These are phyloP conservation scores for Lasiosphaeria hispida DNA, from an alignment of 495 filamentous ascomycete genomes.

Conservation along the genomic window DNA sequence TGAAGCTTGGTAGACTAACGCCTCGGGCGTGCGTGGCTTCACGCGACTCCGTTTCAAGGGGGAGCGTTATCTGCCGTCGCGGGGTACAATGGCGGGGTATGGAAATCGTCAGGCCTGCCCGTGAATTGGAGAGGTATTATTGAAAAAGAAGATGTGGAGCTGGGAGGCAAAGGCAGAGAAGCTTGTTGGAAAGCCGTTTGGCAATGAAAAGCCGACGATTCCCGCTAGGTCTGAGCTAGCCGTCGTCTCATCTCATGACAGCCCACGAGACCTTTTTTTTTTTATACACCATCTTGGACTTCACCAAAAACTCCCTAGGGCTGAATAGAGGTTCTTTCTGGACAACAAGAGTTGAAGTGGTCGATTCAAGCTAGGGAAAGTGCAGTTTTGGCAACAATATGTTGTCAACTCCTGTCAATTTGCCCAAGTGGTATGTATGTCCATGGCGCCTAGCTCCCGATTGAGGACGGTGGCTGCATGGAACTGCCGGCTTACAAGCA, in stretches of 20 bases:
- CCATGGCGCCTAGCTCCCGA: neutral
- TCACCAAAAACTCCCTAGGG: too few relatives aligned
- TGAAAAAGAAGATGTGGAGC: neutral
- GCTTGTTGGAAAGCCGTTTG: neutral
- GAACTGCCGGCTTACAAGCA: neutral
- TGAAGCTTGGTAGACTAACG: too few relatives aligned
- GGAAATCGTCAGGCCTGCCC: too few relatives aligned
- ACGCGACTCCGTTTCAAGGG: too few relatives aligned
- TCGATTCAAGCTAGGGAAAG: neutral
- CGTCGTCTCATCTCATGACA: too few relatives aligned
- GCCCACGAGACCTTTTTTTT: too few relatives aligned
- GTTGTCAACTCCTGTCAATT: constrained; percentile 62
- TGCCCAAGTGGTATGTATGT: constrained; percentile 74
- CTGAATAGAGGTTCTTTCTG: too few relatives aligned
- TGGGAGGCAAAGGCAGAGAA: neutral
- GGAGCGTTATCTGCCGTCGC: too few relatives aligned
- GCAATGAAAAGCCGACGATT: neutral
- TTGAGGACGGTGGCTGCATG: neutral
- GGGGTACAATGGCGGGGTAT: too few relatives aligned
- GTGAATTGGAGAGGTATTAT: too few relatives aligned
- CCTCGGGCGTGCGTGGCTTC: too few relatives aligned
- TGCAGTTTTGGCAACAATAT: constrained; percentile 25
- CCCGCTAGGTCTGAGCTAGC: neutral
- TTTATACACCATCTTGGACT: too few relatives aligned
- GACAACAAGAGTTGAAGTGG: neutral